Evolutionary conservation across 2,329 filamentous ascomycete genomes (phyloP).

Genomic region (Colletotrichum eremochloae): DNA sequence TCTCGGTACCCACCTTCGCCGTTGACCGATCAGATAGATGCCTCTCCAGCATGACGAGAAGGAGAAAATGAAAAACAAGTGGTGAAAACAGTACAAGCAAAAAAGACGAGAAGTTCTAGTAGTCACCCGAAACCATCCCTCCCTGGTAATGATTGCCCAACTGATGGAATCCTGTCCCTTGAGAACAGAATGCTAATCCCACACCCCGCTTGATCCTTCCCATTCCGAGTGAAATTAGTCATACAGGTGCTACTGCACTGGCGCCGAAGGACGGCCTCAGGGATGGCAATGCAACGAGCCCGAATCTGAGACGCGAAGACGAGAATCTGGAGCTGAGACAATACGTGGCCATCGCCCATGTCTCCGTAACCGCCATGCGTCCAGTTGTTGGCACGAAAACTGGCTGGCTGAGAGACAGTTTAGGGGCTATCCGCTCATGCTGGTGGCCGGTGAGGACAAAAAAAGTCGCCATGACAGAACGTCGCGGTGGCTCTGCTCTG

Average conservation of each 20-base stretch:
- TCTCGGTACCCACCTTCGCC: constrained; percentile 5
- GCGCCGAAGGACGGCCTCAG: constrained; percentile 3
- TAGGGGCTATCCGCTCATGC: neutral
- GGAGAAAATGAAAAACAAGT: constrained; percentile 31
- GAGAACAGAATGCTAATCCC: constrained; percentile 13
- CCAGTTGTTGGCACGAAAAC: constrained; percentile 19
- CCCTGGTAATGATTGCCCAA: neutral
- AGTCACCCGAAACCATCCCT: neutral
- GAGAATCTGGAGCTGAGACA: constrained; percentile 3
- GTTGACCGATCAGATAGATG: constrained; percentile 12
- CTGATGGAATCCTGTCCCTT: constrained; percentile 3
- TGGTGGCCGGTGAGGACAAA: constrained; percentile 5
- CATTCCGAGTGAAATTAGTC: constrained; percentile 23
- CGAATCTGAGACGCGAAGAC: constrained; percentile 3
- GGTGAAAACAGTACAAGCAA: constrained; percentile 32
- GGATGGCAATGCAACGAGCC: constrained; percentile 6
- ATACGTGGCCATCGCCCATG: constrained; percentile 2
- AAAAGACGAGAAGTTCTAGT: neutral
- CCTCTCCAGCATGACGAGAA: constrained; percentile 16
- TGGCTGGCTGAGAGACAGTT: neutral
- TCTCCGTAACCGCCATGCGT: constrained; percentile 1
- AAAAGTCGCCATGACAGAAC: neutral
- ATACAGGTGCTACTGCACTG: constrained; percentile 19
- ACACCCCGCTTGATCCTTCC: neutral
- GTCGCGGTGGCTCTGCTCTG: neutral